phyloP scores from a whole-genome alignment of 192 early-diverging fungal species.

The Rhizoclosmatium sp. region DNA sequence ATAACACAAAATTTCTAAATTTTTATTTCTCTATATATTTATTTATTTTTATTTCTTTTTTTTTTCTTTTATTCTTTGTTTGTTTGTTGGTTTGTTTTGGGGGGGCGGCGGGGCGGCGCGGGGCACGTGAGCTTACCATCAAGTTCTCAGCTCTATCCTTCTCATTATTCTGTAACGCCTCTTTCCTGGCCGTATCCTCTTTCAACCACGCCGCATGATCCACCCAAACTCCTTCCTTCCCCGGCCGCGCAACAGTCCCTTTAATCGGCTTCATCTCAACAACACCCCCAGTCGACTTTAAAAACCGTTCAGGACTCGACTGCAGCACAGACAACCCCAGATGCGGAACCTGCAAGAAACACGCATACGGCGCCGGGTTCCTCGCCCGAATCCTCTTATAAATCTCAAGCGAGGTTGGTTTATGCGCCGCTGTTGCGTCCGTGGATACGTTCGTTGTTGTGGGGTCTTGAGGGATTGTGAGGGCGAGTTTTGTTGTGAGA shows the following conservation, averaged over 20 bases:
- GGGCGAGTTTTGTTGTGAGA: constrained; percentile 81
- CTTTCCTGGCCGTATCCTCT: constrained; percentile 55
- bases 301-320: constrained; percentile 86
- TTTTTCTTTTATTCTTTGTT: too few relatives aligned
- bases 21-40: too few relatives aligned
- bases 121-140: constrained; percentile 68
- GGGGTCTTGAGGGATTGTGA: not conserved
- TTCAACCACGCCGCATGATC: constrained; percentile 41
- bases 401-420: constrained; percentile 48
- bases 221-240: constrained; percentile 49
- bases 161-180: constrained; percentile 66
- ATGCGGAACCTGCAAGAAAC: constrained; percentile 66
- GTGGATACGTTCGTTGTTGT: not conserved
- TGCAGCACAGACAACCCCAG: constrained; percentile 57
- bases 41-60: not conserved
- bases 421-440: not conserved
- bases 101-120: not conserved
- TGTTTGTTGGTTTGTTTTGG: too few relatives aligned
- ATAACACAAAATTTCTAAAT: too few relatives aligned
- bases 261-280: constrained; percentile 98
- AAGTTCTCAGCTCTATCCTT: constrained; percentile 97
- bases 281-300: constrained; percentile 52
- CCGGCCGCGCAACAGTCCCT: constrained; percentile 67
- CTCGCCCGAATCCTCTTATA: constrained; percentile 72
- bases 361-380: constrained; percentile 90